Base-by-base conservation (phyloP, 2,329 filamentous ascomycete genomes). In the Colletotrichum melonis region DNA sequence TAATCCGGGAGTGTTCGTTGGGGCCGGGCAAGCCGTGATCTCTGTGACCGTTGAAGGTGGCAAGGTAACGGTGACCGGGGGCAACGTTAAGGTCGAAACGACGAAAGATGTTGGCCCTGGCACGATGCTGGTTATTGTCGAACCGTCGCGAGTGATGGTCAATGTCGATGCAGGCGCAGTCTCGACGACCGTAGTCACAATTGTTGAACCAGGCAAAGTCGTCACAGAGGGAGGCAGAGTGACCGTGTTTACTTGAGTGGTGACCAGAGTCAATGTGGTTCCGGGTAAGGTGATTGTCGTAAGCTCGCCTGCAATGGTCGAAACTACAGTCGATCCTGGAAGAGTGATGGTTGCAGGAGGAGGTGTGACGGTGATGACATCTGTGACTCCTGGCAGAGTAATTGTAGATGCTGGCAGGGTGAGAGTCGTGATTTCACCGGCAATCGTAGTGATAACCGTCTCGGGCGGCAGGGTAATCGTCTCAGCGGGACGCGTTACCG, bases 21-120 rank as follows among this genome's bases (percentile, higher is more conserved):
- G 86, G 2, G 81, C 79, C 4, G 87, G 80, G 71, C 89, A 90
- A 5, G 83, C 75, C 16, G 82, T 83, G 9, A 78, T 73, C 4
- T 77, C 76, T 3, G 80, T 78, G 19, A 49, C 19, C 19, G 42
- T 16, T 19, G 12, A 16, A 19, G 38, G 42, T n/a, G 42, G 42
- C 32, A 78, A 75, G 28, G 79, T 79, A 5, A 79, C 72, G 0
- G 81, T 82, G 5, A 76, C 73, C 9, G 79, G 77, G 26, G 81
- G 79, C 30, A 76, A 64, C 0, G 78, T 78, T 32, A 76, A 56
- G 16, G 76, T 77, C 4, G 74, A 65, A 7, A 75, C 77, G 7
- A 75, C 59, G 6, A 72, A 28, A 4, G 70, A 75, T 2, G 67
- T 80, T 73, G 24, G 80, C 76, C 59, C 79, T 68, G 12, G 79